These are phyloP conservation scores for Phaeosphaeria sp. DNA, from an alignment of 2,329 filamentous ascomycete genomes.

Conservation along the genomic window DNA sequence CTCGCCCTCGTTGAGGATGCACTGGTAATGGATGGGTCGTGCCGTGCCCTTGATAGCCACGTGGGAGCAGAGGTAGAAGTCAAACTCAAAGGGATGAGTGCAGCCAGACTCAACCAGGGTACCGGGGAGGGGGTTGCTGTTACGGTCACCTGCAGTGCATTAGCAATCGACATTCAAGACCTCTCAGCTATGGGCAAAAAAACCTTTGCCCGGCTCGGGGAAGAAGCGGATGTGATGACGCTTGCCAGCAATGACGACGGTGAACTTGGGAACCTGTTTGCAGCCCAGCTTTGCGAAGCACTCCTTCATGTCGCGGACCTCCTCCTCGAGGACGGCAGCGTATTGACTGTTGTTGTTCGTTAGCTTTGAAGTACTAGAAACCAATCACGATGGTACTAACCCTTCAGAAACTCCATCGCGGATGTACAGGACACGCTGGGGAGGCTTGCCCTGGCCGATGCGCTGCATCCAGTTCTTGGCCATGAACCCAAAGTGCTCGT, in stretches of 20 bases:
- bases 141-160: too few relatives aligned
- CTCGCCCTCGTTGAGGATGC: slow-evolving; percentile 81
- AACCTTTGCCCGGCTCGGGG: slow-evolving; percentile 65
- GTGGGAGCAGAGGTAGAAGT: slow-evolving; percentile 79
- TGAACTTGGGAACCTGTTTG: slow-evolving; percentile 68
- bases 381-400: background rate
- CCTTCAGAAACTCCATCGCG: slow-evolving; percentile 89
- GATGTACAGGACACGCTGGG: slow-evolving; percentile 85
- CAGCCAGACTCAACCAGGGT: slow-evolving; percentile 87
- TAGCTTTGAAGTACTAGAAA: background rate
- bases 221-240: slow-evolving; percentile 91
- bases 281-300: slow-evolving; percentile 56
- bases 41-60: slow-evolving; percentile 92
- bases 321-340: slow-evolving; percentile 76
- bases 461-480: slow-evolving; percentile 68
- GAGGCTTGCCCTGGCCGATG: slow-evolving; percentile 62
- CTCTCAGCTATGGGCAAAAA: too few relatives aligned
- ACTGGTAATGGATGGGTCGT: slow-evolving; percentile 89
- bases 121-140: slow-evolving; percentile 83
- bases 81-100: slow-evolving; percentile 89
- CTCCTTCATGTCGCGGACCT: slow-evolving; percentile 74
- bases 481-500: slow-evolving; percentile 70
- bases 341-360: slow-evolving; percentile 65
- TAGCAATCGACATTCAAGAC: too few relatives aligned
- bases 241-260: slow-evolving; percentile 89